A percentile compares a stretch with the other conserved stretches of the same genome.
phyloP scores from a whole-genome alignment of 495 filamentous ascomycete species.

The Aspergillus bertholletiae region DNA sequence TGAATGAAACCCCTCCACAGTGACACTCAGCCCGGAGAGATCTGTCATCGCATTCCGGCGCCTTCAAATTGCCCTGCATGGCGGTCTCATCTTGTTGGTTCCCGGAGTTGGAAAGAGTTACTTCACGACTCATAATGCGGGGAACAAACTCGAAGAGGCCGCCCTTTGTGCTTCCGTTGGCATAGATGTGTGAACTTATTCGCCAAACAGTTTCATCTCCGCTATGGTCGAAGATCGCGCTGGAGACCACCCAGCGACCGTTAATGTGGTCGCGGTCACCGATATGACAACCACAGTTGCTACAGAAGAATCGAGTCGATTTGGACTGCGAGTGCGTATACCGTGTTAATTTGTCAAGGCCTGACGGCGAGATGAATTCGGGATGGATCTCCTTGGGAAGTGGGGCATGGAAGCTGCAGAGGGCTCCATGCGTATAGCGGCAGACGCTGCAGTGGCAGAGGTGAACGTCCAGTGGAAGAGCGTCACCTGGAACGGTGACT shows the following conservation, averaged over 20 bases:
- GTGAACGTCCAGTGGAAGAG: slow-evolving; percentile 28
- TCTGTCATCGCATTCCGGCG: slow-evolving; percentile 11
- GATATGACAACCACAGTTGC: slow-evolving; percentile 41
- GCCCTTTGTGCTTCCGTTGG: slow-evolving; percentile 42
- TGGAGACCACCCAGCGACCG: slow-evolving; percentile 25
- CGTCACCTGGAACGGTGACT: slow-evolving; percentile 20
- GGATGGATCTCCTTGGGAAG: slow-evolving; percentile 37
- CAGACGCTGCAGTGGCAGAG: slow-evolving; percentile 65
- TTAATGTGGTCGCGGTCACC: slow-evolving; percentile 17
- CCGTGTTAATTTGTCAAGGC: slow-evolving; percentile 18
- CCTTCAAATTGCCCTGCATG: too few relatives aligned
- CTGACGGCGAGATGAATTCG: slow-evolving; percentile 27
- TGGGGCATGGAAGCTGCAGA: slow-evolving; percentile 48
- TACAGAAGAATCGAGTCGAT: slow-evolving; percentile 38
- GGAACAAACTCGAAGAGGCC: slow-evolving; percentile 37
- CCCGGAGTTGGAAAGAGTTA: slow-evolving; percentile 18
- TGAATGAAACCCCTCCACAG: slow-evolving; percentile 47
- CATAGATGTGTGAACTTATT: slow-evolving; percentile 36
- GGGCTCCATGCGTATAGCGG: slow-evolving; percentile 54
- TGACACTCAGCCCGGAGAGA: slow-evolving; percentile 36
- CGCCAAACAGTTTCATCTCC: slow-evolving; percentile 24
- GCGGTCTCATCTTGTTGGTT: too few relatives aligned
- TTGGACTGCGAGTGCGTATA: slow-evolving; percentile 30
- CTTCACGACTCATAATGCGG: slow-evolving; percentile 19
- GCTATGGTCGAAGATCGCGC: slow-evolving; percentile 26